Conservation (phyloP, 2,329 filamentous ascomycete species). For the Beauveria sp. region DNA sequence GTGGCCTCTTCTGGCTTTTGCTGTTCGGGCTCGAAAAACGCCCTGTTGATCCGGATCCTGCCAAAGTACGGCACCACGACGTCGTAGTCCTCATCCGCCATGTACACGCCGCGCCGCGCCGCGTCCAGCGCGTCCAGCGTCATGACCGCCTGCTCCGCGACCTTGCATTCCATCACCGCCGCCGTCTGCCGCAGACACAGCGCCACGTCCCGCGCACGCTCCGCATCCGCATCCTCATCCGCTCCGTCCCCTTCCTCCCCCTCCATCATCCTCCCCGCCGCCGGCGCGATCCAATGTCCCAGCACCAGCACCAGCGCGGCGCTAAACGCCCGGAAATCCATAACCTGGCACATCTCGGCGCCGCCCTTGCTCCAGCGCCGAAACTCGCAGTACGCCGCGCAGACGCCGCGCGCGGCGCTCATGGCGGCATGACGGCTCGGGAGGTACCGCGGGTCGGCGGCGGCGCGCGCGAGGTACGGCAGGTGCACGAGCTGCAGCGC, state of each 20-base stretch:
- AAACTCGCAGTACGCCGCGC: slow-evolving; percentile 26
- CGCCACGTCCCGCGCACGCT: neutral
- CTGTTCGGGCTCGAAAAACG: neutral
- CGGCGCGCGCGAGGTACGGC: slow-evolving; percentile 35
- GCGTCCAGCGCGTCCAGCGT: slow-evolving; percentile 31
- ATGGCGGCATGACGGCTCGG: slow-evolving; percentile 31
- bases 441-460: slow-evolving; percentile 26
- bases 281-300: slow-evolving; percentile 27
- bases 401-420: slow-evolving; percentile 32
- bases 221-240: neutral
- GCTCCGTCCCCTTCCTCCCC: neutral
- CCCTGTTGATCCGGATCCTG: slow-evolving; percentile 15
- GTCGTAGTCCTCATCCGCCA: slow-evolving; percentile 23
- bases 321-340: slow-evolving; percentile 40
- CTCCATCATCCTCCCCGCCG: slow-evolving; percentile 6
- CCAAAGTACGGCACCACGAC: slow-evolving; percentile 39
- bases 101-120: slow-evolving; percentile 18
- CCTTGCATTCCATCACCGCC: slow-evolving; percentile 27
- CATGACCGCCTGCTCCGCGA: slow-evolving; percentile 33
- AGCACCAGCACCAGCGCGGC: slow-evolving; percentile 35
- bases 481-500: slow-evolving; percentile 34
- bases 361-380: slow-evolving; percentile 16
- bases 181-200: slow-evolving; percentile 5
- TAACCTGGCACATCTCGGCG: slow-evolving; percentile 31
- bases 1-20: neutral